A percentile compares a stretch with the other conserved stretches of the same genome.
These are phyloP conservation scores for Vanrija humicola DNA, from an alignment of 1,284 basidiomycete genomes.

Conservation along the genomic window DNA sequence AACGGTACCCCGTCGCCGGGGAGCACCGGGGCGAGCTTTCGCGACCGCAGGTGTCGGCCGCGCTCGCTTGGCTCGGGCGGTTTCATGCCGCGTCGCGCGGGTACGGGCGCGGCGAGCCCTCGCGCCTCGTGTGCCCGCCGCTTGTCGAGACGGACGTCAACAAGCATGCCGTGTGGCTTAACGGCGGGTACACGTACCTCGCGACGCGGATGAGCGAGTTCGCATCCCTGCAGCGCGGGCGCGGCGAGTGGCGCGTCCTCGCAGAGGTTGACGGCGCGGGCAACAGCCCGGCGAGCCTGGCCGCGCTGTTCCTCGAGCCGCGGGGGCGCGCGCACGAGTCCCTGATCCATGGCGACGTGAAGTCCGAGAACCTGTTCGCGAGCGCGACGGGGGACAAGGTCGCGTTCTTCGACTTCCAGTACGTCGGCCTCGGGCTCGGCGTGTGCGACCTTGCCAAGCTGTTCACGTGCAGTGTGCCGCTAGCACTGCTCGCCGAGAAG, in stretches of 20 bases:
- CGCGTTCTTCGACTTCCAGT: constrained; percentile 21
- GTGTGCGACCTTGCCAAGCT: constrained; percentile 21
- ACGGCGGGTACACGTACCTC: constrained; percentile 22
- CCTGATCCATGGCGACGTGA: constrained; percentile 19
- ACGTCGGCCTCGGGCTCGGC: constrained; percentile 16
- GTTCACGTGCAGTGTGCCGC: constrained; percentile 15
- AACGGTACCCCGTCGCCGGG: constrained; percentile 7
- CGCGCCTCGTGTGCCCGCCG: constrained; percentile 2
- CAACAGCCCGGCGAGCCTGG: not conserved
- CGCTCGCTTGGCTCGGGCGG: constrained; percentile 11
- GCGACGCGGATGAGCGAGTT: constrained; percentile 14
- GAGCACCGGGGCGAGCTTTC: constrained; percentile 6
- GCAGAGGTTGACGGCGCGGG: no score
- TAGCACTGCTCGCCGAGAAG: constrained; percentile 2
- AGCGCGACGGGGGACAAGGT: not conserved
- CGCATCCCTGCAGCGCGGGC: not conserved
- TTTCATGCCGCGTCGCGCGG: not conserved
- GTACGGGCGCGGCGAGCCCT: not conserved
- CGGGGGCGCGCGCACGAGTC: constrained; percentile 3
- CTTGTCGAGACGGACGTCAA: not conserved
- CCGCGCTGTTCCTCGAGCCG: constrained; percentile 6
- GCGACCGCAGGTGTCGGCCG: not conserved
- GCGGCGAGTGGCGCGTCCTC: constrained; percentile 11
- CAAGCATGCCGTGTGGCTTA: constrained; percentile 6
- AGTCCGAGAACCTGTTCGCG: constrained; percentile 17